Evolutionary conservation across 1,139 yeast genomes (phyloP), one percentile per base, ranked within the genome.

Genomic region (Kodamaea derodonti): DNA sequence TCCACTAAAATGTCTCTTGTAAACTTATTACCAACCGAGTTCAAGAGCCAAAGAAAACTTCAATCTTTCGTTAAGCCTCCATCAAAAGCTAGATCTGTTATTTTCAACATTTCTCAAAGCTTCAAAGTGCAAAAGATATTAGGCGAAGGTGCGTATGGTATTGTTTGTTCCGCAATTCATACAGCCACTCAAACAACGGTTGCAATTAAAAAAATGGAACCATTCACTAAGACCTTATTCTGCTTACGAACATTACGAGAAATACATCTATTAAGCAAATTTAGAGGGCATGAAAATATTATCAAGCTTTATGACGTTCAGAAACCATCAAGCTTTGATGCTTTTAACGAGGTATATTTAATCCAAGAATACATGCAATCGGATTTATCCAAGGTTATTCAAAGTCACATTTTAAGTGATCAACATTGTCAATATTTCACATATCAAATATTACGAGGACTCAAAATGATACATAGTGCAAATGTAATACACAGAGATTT

Each of bases 401-500:
- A 68, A 20, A 61, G 76, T 1, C 79, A 75, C 43, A 58, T 54
- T 27, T 59, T 81, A 28, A 67, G 75, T 27, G 84, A 79, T 49
- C 82, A 78, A 44, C 88, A 81, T 46, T 72, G 80, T 35, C 85
- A 80, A 49, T 81, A 80, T 51, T 80, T 82, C 47, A 65, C 73
- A 1, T 92, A 94, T 61, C 98, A 92, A 65, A 90, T 92, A 33
- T 69, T 90, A 44, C 74, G 97, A 45, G 98, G 97, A 1, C 71
- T 92, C 51, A 92, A 92, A 59, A 90, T 87, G 55, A 96, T 92
- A 37, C 98, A 92, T 61, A 84, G 95, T 7, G 97, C 97, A 0
- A 96, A 96, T 20, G 97, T 92, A 11, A 92, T 92, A 45, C 98
- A 92, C 58, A 76, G 97, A 48, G 98, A 92, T 63, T 70, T 90